Evolutionary conservation across 108 stramenopile species (phyloP).

Genomic region (Fragilariopsis cylindrus): DNA sequence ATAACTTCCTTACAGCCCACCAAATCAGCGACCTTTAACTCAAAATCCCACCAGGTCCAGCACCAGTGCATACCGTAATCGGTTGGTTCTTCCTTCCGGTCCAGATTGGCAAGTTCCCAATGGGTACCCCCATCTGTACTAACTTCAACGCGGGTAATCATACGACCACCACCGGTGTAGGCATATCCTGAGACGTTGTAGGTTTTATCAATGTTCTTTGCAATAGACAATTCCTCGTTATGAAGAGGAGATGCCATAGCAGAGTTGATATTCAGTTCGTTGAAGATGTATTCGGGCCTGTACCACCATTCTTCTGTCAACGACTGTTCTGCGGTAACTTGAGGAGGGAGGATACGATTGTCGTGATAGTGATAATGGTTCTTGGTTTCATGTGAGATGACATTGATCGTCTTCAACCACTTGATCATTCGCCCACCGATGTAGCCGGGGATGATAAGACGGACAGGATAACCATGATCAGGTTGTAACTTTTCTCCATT

Average conservation of each 20-base stretch:
- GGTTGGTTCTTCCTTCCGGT: slow-evolving; percentile 80
- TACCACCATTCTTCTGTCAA: slow-evolving; percentile 95
- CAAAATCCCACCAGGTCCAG: slow-evolving; percentile 87
- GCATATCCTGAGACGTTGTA: slow-evolving; percentile 94
- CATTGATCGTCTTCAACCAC: slow-evolving; percentile 92
- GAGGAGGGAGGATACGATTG: slow-evolving; percentile 96
- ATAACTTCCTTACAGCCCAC: slow-evolving; percentile 86
- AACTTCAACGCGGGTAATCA: slow-evolving; percentile 91
- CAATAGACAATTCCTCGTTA: slow-evolving; percentile 84
- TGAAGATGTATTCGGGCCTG: slow-evolving; percentile 98
- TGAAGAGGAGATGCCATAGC: slow-evolving; percentile 91
- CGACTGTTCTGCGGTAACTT: slow-evolving; percentile 91
- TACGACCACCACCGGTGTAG: slow-evolving; percentile 94
- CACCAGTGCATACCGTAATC: slow-evolving; percentile 94
- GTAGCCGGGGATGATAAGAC: slow-evolving; percentile 96
- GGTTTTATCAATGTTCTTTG: slow-evolving; percentile 53
- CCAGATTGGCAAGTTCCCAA: slow-evolving; percentile 77
- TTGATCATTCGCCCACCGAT: slow-evolving; percentile 99
- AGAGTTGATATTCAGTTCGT: slow-evolving; percentile 98
- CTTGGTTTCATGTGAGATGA: slow-evolving; percentile 89
- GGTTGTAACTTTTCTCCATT: slow-evolving; percentile 93
- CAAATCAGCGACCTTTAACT: slow-evolving; percentile 75
- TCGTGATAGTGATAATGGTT: slow-evolving; percentile 99
- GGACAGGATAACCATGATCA: slow-evolving; percentile 97
- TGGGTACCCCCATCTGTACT: slow-evolving; percentile 84